Evolutionary conservation across 768 basidiomycete genomes (phyloP), one percentile per base, ranked within the genome.

Genomic region (Agaricus subrufescens): DNA sequence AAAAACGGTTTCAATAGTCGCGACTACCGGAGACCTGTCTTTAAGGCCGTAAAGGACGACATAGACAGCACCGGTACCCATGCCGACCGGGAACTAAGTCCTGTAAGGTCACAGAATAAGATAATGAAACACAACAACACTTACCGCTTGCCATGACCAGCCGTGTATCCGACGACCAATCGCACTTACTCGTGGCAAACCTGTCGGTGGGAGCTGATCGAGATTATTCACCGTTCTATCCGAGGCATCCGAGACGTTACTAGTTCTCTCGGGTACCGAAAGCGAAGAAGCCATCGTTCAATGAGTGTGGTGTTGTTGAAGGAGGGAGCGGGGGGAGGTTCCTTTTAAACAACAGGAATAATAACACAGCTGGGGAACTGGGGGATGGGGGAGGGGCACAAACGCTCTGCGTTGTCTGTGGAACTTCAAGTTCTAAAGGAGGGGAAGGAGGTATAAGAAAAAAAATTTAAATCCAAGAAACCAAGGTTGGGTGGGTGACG

Each of bases 51-150:
- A 73, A 27, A 80, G 65, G 9, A 75, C 73, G n/a, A 78, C 72
- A 62, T 78, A 77, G 50, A 80, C 78, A 5, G 77, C 76, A 46
- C 76, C 74, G 7, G 76, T 78, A 38, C 77, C 77, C 75, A 78
- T 77, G 39, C 77, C 76, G 43, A 80, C 72, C 0, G 77, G 76
- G 60, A 78, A 79, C 77, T 78, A 50, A 1, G n/a, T 5, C 7
- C 47, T 25, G 15, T 29, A 30, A 44, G 25, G 38, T 8, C 31
- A 38, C 37, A 37, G 55, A 9, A n/a, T 27, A 7, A 14, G 11
- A 30, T 1, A 42, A 19, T 40, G 3, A 15, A 26, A 19, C 19
- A 19, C 4, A 30, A 46, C n/a, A 9, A 42, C 11, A 69, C 75
- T 31, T 61, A 79, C 77, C 52, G 75, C 76, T 63, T 79, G 76